phyloP scores from a whole-genome alignment of 1,139 yeast genomes.

The Yamadazyma triangularis region DNA sequence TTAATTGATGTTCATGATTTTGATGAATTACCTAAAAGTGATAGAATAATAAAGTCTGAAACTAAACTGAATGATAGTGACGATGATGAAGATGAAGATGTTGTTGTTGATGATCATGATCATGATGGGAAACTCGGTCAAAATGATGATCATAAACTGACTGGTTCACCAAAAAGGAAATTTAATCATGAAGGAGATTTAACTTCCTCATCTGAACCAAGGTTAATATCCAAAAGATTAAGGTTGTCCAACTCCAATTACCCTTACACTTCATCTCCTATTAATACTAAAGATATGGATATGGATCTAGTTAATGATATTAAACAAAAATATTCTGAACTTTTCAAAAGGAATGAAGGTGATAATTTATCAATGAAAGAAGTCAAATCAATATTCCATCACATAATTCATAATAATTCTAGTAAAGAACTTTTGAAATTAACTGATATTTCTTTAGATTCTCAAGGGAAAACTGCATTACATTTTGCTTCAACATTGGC shows the following conservation, averaged over 20 bases:
- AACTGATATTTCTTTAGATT: conserved; percentile 39
- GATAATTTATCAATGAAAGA: conserved; percentile 30
- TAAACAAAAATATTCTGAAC: conserved; percentile 44
- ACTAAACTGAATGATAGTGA: conserved; percentile 8
- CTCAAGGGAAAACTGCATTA: conserved; percentile 41
- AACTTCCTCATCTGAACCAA: background rate
- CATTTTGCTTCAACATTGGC: conserved; percentile 46
- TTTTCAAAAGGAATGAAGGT: conserved; percentile 43
- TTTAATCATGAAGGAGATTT: conserved; percentile 1
- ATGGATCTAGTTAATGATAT: conserved; percentile 44
- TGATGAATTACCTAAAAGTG: conserved; percentile 31
- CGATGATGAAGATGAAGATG: conserved; percentile 4
- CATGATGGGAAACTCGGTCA: conserved; percentile 1
- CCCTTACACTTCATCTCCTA: conserved; percentile 55
- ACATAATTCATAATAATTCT: conserved; percentile 12
- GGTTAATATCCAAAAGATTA: conserved; percentile 8
- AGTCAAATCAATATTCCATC: conserved; percentile 23
- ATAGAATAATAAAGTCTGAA: conserved; percentile 15
- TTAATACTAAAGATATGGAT: conserved; percentile 29
- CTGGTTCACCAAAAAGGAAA: conserved; percentile 25
- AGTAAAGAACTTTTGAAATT: conserved; percentile 8
- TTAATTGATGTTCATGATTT: conserved; percentile 45
- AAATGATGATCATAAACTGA: conserved; percentile 7
- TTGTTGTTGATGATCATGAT: conserved; percentile 1
- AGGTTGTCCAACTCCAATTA: conserved; percentile 27